phyloP scores from a whole-genome alignment of 352 stramenopile species.

The Globisporangium spinosum region DNA sequence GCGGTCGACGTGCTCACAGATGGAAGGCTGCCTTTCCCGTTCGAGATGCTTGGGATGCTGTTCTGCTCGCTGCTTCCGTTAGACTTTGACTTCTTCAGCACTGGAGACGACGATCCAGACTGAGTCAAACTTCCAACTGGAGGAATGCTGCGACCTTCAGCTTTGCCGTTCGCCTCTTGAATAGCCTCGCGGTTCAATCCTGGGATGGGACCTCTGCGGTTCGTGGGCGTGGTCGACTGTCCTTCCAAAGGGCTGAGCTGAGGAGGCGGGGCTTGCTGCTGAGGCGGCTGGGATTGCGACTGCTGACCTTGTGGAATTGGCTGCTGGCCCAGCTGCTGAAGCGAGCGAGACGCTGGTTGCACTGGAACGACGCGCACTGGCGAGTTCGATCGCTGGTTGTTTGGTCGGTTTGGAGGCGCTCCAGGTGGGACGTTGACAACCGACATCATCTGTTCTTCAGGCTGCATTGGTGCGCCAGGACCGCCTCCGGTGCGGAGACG shows the following conservation, averaged over 20 bases:
- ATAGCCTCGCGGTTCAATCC: constrained; percentile 54
- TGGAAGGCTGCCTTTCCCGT: constrained; percentile 56
- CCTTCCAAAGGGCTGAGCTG: constrained; percentile 62
- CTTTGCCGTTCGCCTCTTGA: constrained; percentile 55
- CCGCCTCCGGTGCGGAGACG: constrained; percentile 46
- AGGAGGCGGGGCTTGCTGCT: constrained; percentile 28
- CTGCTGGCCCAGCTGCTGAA: constrained; percentile 62
- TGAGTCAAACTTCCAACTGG: constrained; percentile 24
- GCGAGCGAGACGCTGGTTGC: constrained; percentile 62
- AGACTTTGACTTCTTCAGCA: constrained; percentile 77
- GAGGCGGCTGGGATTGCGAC: constrained; percentile 18
- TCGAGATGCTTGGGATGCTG: constrained; percentile 63
- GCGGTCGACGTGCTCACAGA: constrained; percentile 32
- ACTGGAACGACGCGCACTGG: constrained; percentile 66
- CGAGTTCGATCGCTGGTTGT: constrained; percentile 41
- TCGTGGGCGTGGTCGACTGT: constrained; percentile 50
- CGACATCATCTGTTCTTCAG: constrained; percentile 62
- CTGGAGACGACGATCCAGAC: constrained; percentile 49
- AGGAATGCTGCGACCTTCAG: constrained; percentile 24
- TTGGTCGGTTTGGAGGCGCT: constrained; percentile 43
- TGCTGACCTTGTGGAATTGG: constrained; percentile 33
- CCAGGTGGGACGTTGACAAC: constrained; percentile 42
- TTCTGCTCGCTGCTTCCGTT: constrained; percentile 39
- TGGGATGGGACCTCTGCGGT: constrained; percentile 52
- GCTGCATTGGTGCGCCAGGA: constrained; percentile 31